Conservation (phyloP, 1,284 basidiomycete species). For the Boletus calvinii region DNA sequence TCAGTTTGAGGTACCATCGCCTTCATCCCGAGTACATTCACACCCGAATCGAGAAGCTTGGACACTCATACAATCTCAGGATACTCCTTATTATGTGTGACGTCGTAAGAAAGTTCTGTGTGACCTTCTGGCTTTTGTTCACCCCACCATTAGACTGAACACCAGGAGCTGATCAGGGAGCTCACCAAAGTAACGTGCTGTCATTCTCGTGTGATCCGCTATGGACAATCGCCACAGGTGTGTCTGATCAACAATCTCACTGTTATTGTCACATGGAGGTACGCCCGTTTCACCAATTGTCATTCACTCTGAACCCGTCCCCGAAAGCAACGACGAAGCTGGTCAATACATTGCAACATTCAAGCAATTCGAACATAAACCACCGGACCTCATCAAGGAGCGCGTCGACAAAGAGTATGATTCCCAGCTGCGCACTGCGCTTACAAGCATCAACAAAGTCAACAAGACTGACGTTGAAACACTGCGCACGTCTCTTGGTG, state of each 20-base stretch:
- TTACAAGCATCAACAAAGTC: conserved; percentile 90
- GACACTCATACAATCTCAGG: conserved; percentile 77
- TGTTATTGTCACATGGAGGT: conserved; percentile 92
- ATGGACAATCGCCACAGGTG: conserved; percentile 42
- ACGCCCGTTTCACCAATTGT: conserved; percentile 8
- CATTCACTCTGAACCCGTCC: background rate
- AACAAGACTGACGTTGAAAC: conserved; percentile 99
- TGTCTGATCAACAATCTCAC: conserved; percentile 93
- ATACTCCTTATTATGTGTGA: conserved; percentile 93
- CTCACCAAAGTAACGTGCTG: conserved; percentile 71
- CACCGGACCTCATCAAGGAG: conserved; percentile 93
- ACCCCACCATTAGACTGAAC: conserved; percentile 65
- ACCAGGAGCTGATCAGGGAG: conserved; percentile 88
- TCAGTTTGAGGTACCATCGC: conserved; percentile 90
- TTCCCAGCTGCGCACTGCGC: conserved; percentile 77
- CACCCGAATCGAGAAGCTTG: conserved; percentile 84
- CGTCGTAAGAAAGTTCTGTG: conserved; percentile 59
- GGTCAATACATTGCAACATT: conserved; percentile 89
- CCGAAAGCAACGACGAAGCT: conserved; percentile 79
- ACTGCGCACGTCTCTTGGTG: conserved; percentile 88
- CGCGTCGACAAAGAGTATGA: conserved; percentile 86
- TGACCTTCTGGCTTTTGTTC: background rate
- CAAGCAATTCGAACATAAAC: conserved; percentile 93
- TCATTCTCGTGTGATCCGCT: conserved; percentile 6
- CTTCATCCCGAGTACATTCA: conserved; percentile 98